phyloP scores from a whole-genome alignment of 2,329 filamentous ascomycete species.

The Xylariales sp. region DNA sequence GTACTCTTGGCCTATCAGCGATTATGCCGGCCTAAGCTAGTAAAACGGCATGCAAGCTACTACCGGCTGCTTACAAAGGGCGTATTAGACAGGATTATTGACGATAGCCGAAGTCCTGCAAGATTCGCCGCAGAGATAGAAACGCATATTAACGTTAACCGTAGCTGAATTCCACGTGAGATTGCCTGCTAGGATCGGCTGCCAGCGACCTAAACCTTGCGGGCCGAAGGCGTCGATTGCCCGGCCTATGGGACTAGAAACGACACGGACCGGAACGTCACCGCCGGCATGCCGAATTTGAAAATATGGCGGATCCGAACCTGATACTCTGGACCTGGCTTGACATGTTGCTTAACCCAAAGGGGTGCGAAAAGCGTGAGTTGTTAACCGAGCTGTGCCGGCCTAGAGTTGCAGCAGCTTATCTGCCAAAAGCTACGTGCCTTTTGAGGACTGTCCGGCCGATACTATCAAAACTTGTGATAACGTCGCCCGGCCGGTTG shows the following conservation, averaged over 20 bases:
- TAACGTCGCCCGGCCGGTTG: slow-evolving; percentile 37
- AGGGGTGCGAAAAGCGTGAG: slow-evolving; percentile 15
- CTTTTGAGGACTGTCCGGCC: slow-evolving; percentile 29
- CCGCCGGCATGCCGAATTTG: slow-evolving; percentile 34
- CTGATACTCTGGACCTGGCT: slow-evolving; percentile 26
- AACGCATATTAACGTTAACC: slow-evolving; percentile 20
- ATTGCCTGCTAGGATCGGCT: slow-evolving; percentile 29
- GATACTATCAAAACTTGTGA: slow-evolving; percentile 32
- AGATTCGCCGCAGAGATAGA: slow-evolving; percentile 13
- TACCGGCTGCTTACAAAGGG: slow-evolving; percentile 20
- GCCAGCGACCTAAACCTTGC: slow-evolving; percentile 32
- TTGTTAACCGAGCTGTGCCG: slow-evolving; percentile 22
- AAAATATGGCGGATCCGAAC: slow-evolving; percentile 34
- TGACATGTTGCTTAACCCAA: slow-evolving; percentile 25
- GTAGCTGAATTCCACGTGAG: slow-evolving; percentile 10
- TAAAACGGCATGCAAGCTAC: slow-evolving; percentile 19
- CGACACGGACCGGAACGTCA: slow-evolving; percentile 33
- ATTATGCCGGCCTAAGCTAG: slow-evolving; percentile 23
- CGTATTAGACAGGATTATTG: slow-evolving; percentile 14
- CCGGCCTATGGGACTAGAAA: slow-evolving; percentile 36
- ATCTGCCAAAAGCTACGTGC: slow-evolving; percentile 29
- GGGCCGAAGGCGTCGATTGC: slow-evolving; percentile 33
- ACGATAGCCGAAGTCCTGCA: slow-evolving; percentile 20
- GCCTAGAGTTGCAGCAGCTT: slow-evolving; percentile 23
- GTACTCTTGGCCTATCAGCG: slow-evolving; percentile 32